These are phyloP conservation scores for Zygotorulaspora mrakii DNA, from an alignment of 1,139 yeast species.

Conservation along the genomic window DNA sequence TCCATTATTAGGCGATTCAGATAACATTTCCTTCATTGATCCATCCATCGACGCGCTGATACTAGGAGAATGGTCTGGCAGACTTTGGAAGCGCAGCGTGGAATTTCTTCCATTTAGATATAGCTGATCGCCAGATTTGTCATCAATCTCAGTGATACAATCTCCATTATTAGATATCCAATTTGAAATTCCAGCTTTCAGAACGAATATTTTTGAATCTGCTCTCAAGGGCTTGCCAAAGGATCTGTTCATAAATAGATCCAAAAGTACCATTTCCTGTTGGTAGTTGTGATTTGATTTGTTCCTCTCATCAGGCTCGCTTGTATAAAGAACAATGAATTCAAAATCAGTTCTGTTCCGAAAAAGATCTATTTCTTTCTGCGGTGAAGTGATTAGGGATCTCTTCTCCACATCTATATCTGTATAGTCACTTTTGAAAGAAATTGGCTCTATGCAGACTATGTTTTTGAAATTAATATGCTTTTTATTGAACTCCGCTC, in stretches of 20 bases:
- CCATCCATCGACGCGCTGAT: slow-evolving; percentile 21
- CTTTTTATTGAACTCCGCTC: slow-evolving; percentile 52
- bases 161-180: slow-evolving; percentile 22
- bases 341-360: slow-evolving; percentile 53
- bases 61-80: slow-evolving; percentile 25
- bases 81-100: slow-evolving; percentile 21
- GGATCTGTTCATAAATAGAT: slow-evolving; percentile 27
- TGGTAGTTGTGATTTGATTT: slow-evolving; percentile 17
- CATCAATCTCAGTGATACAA: slow-evolving; percentile 5
- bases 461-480: slow-evolving; percentile 55
- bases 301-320: slow-evolving; percentile 26
- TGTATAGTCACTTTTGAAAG: slow-evolving; percentile 44
- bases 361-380: slow-evolving; percentile 50
- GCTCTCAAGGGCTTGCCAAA: slow-evolving; percentile 27
- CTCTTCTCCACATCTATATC: slow-evolving; percentile 61
- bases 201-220: slow-evolving; percentile 18
- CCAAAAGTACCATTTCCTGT: slow-evolving; percentile 24
- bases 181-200: slow-evolving; percentile 26
- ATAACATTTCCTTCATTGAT: slow-evolving; percentile 27
- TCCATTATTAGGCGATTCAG: slow-evolving; percentile 11
- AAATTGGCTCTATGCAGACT: slow-evolving; percentile 69
- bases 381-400: slow-evolving; percentile 52
- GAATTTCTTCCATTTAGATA: slow-evolving; percentile 29
- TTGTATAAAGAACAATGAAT: slow-evolving; percentile 60
- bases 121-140: slow-evolving; percentile 20